Conservation (phyloP, 208 protist genomes). For the Trypanosoma scelopori region DNA sequence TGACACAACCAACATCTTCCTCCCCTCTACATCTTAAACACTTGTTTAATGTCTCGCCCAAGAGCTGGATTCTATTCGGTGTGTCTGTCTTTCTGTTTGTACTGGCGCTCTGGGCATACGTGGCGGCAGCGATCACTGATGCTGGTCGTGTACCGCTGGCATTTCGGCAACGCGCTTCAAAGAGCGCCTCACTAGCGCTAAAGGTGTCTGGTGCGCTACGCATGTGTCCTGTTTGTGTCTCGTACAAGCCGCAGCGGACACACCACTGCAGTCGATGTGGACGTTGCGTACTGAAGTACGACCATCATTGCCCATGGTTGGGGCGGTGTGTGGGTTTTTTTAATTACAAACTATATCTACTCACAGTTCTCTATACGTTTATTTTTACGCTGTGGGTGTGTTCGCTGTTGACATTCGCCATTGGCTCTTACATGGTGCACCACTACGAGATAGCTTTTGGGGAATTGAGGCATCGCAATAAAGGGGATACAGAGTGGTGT, state of each 20-base stretch:
- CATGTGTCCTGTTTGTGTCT: slow-evolving; percentile 80
- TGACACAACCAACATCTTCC: slow-evolving; percentile 26
- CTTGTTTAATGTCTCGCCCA: slow-evolving; percentile 20
- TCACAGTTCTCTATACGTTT: slow-evolving; percentile 76
- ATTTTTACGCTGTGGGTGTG: slow-evolving; percentile 72
- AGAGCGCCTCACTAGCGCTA: slow-evolving; percentile 71
- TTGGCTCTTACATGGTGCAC: slow-evolving; percentile 12
- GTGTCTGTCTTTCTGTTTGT: slow-evolving; percentile 54
- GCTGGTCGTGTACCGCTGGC: slow-evolving; percentile 69
- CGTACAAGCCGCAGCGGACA: slow-evolving; percentile 86
- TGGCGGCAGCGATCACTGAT: slow-evolving; percentile 58
- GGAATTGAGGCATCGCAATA: slow-evolving; percentile 4
- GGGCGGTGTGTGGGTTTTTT: slow-evolving; percentile 92
- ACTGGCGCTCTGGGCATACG: slow-evolving; percentile 75
- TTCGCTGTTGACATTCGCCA: slow-evolving; percentile 39
- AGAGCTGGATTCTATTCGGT: slow-evolving; percentile 60
- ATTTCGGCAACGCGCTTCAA: slow-evolving; percentile 63
- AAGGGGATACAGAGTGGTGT: background rate
- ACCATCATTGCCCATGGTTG: slow-evolving; percentile 94
- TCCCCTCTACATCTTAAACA: slow-evolving; percentile 21
- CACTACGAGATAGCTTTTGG: slow-evolving; percentile 23
- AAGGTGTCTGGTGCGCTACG: slow-evolving; percentile 37
- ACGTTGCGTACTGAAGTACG: slow-evolving; percentile 88
- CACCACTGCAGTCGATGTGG: slow-evolving; percentile 91
- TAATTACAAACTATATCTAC: slow-evolving; percentile 92